These are phyloP conservation scores for Rhizopogon parksii DNA, from an alignment of 1,284 basidiomycete genomes.

Conservation along the genomic window DNA sequence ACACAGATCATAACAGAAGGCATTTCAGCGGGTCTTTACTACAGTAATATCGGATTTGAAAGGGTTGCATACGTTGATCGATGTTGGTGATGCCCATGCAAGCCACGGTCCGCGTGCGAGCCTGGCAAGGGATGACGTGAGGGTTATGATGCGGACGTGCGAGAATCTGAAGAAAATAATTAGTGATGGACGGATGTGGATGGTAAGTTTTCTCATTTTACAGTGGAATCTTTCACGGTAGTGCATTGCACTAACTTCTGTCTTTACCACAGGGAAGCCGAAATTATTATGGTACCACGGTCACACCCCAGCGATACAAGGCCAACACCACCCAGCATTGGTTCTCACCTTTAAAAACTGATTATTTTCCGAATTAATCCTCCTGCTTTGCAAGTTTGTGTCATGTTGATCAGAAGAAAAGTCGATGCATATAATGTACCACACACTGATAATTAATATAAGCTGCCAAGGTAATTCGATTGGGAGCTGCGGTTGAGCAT, in stretches of 20 bases:
- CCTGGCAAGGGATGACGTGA: background rate
- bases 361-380: background rate
- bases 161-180: slow-evolving; percentile 35
- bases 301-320: background rate
- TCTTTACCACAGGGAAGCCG: background rate
- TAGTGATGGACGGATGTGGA: slow-evolving; percentile 52
- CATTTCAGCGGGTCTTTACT: background rate
- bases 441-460: background rate
- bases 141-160: background rate
- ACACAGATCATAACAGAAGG: background rate
- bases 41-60: background rate
- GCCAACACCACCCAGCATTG: background rate
- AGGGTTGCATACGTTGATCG: background rate
- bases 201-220: slow-evolving; percentile 32
- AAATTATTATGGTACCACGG: background rate
- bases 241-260: background rate
- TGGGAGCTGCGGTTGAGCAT: background rate
- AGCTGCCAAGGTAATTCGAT: background rate
- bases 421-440: background rate
- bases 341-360: background rate
- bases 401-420: background rate
- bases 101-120: slow-evolving; percentile 12
- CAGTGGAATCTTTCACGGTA: background rate
- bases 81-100: slow-evolving; percentile 13
- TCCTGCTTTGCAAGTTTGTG: background rate